Evolutionary conservation across 306 rosid species (phyloP).

Genomic region (Canavalia gladiata): DNA sequence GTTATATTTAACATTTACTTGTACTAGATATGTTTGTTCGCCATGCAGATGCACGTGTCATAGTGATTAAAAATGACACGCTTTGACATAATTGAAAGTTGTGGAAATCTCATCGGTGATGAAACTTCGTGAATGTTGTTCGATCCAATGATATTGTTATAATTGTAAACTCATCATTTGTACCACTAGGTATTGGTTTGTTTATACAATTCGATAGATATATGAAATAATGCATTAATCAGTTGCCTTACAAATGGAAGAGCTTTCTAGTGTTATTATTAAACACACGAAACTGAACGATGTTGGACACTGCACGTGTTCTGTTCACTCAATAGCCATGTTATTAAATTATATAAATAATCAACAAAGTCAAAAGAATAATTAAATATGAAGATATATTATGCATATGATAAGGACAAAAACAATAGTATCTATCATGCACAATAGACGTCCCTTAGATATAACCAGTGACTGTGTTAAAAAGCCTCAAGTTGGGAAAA

Average conservation of each 20-base stretch:
- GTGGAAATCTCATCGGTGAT: constrained; percentile 6
- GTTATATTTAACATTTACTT: no score
- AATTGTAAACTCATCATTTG: neutral
- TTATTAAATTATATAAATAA: neutral
- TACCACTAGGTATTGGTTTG: neutral
- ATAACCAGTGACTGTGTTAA: constrained; percentile 30
- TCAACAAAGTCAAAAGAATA: constrained; percentile 32
- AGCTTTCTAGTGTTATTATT: neutral
- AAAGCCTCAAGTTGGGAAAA: constrained; percentile 17
- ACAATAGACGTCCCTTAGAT: constrained; percentile 35
- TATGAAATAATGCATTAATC: constrained; percentile 26
- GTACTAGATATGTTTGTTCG: no score
- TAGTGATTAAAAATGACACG: neutral
- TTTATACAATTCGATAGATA: constrained; percentile 7
- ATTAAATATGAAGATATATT: constrained; percentile 34
- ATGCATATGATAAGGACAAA: constrained; percentile 33
- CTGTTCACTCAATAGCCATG: constrained; percentile 39
- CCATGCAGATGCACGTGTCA: no score
- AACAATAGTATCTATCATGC: constrained; percentile 13
- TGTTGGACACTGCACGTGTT: constrained; percentile 39
- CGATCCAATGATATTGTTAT: constrained; percentile 26
- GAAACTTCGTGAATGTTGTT: constrained; percentile 36
- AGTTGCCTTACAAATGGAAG: constrained; percentile 40
- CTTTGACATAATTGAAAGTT: neutral
- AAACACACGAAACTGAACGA: neutral